phyloP scores from a whole-genome alignment of 148 eudicot species.

The Diospyros lotus region DNA sequence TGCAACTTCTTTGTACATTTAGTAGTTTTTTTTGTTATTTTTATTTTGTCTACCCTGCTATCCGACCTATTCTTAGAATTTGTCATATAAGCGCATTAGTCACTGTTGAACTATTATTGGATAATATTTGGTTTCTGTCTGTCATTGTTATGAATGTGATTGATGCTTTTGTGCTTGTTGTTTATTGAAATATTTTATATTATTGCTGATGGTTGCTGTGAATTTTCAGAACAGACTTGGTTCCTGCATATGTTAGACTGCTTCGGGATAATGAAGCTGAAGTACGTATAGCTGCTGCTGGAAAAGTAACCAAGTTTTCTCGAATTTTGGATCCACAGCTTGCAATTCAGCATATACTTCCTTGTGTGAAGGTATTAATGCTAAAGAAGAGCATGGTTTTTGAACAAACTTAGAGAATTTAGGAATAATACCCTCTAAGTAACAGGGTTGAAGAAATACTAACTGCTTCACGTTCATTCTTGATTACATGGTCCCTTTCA shows the following conservation, averaged over 20 bases:
- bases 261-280: conserved; percentile 99
- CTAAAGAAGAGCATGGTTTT: too few relatives aligned
- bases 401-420: too few relatives aligned
- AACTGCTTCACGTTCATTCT: too few relatives aligned
- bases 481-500: too few relatives aligned
- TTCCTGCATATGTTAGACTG: conserved; percentile 97
- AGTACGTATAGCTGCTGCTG: conserved; percentile 99
- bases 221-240: conserved; percentile 71
- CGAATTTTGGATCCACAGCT: conserved; percentile 88
- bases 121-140: background rate
- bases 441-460: too few relatives aligned
- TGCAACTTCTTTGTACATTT: too few relatives aligned
- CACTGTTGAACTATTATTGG: too few relatives aligned
- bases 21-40: too few relatives aligned
- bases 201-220: too few relatives aligned
- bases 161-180: conserved; percentile 1
- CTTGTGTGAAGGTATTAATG: conserved; percentile 73
- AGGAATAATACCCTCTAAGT: too few relatives aligned
- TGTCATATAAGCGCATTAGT: too few relatives aligned
- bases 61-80: background rate
- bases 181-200: background rate
- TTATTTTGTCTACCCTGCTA: background rate
- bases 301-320: conserved; percentile 96
- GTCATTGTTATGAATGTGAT: background rate
- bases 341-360: conserved; percentile 92